A percentile compares a stretch with the other conserved stretches of the same genome.
Conservation (phyloP, 208 protist genomes). For the Trypanosoma avium region DNA sequence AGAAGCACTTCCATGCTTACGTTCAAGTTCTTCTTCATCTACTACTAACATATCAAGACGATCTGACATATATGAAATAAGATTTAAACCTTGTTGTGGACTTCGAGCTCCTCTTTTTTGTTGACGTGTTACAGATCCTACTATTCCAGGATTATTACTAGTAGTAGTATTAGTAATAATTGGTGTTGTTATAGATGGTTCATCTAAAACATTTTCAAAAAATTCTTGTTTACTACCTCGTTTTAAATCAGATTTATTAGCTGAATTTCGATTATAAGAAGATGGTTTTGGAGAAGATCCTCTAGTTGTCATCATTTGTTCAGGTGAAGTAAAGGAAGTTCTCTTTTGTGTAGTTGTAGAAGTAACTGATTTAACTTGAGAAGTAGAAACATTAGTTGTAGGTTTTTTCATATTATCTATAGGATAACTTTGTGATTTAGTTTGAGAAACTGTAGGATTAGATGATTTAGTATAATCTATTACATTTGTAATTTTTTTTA, state of each 20-base stretch:
- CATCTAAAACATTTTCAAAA: background rate
- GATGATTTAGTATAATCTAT: too few relatives aligned
- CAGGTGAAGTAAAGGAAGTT: background rate
- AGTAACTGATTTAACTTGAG: background rate
- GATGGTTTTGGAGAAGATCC: background rate
- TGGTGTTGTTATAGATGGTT: background rate
- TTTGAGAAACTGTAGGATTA: too few relatives aligned
- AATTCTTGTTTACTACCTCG: background rate
- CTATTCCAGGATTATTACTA: too few relatives aligned
- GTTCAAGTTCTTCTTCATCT: constrained; percentile 77
- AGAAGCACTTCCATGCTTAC: constrained; percentile 59
- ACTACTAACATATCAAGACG: constrained; percentile 75
- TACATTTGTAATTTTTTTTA: too few relatives aligned
- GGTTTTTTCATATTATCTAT: too few relatives aligned
- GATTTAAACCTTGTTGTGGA: constrained; percentile 24
- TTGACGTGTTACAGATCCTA: background rate
- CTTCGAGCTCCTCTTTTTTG: background rate
- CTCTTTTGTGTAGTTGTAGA: background rate
- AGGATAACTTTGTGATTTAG: too few relatives aligned
- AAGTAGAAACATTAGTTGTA: too few relatives aligned
- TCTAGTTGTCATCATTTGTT: background rate
- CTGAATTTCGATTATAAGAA: background rate
- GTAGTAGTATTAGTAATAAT: too few relatives aligned
- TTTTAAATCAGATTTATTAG: background rate
- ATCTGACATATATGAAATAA: constrained; percentile 54